Conservation (phyloP, 805 yeast species). For the Kluyveromyces dobzhanskii region DNA sequence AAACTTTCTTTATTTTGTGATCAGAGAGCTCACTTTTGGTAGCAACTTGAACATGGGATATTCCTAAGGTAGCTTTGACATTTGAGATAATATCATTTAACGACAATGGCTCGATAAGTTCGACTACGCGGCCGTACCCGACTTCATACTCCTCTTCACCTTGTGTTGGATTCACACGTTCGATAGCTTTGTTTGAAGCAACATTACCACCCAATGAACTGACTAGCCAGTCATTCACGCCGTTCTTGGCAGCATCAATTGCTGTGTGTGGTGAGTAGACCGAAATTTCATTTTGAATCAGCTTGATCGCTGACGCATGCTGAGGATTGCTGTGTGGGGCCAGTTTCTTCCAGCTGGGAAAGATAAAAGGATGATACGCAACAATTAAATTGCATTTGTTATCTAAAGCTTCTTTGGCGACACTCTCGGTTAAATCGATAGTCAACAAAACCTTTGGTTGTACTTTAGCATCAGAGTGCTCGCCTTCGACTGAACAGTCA, state of each 20-base stretch:
- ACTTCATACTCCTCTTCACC: slow-evolving; percentile 35
- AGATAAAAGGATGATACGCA: slow-evolving; percentile 93
- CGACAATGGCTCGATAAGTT: slow-evolving; percentile 35
- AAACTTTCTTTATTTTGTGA: slow-evolving; percentile 44
- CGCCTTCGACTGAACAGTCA: slow-evolving; percentile 43
- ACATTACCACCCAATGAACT: slow-evolving; percentile 39
- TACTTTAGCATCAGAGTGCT: slow-evolving; percentile 6
- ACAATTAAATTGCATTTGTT: slow-evolving; percentile 49
- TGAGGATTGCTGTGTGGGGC: slow-evolving; percentile 61
- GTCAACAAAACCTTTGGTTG: slow-evolving; percentile 48
- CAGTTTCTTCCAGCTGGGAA: slow-evolving; percentile 74
- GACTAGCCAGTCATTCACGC: slow-evolving; percentile 89
- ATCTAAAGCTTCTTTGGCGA: slow-evolving; percentile 75
- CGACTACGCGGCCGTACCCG: slow-evolving; percentile 77
- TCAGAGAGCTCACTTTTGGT: slow-evolving; percentile 19
- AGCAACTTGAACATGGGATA: slow-evolving; percentile 60
- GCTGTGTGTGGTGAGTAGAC: slow-evolving; percentile 97
- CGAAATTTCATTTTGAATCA: slow-evolving; percentile 70
- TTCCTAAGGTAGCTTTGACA: slow-evolving; percentile 45
- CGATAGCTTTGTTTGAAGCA: slow-evolving; percentile 17
- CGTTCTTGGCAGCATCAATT: slow-evolving; percentile 84
- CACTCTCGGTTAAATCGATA: slow-evolving; percentile 75
- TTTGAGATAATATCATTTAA: slow-evolving; percentile 39
- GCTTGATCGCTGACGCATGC: slow-evolving; percentile 62
- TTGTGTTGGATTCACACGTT: slow-evolving; percentile 23